These are phyloP conservation scores for Trichophyton equinum DNA, from an alignment of 2,329 filamentous ascomycete genomes.

Conservation along the genomic window DNA sequence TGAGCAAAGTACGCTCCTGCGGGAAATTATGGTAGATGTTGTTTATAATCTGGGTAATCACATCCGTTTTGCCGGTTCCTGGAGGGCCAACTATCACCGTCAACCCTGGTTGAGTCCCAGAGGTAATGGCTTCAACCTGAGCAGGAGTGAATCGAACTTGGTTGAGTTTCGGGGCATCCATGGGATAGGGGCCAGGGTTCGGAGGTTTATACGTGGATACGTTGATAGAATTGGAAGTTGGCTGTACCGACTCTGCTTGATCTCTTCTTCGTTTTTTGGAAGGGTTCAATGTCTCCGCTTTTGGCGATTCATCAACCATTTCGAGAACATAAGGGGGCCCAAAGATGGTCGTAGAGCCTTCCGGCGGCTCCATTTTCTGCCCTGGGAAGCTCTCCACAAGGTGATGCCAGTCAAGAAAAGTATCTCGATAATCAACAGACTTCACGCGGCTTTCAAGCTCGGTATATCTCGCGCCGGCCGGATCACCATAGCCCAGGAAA, in stretches of 20 bases:
- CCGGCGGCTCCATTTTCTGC: slow-evolving; percentile 67
- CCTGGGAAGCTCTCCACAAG: slow-evolving; percentile 80
- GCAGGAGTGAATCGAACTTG: slow-evolving; percentile 76
- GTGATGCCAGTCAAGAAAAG: slow-evolving; percentile 92
- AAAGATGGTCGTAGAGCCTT: slow-evolving; percentile 59
- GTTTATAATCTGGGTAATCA: slow-evolving; percentile 95
- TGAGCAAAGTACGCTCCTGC: slow-evolving; percentile 73
- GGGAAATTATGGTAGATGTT: slow-evolving; percentile 99
- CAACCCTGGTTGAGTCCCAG: slow-evolving; percentile 84
- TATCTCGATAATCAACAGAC: slow-evolving; percentile 81
- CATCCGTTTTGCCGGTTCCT: slow-evolving; percentile 97
- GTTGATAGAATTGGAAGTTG: slow-evolving; percentile 54
- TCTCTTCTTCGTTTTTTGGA: slow-evolving; percentile 83
- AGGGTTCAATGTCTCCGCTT: slow-evolving; percentile 44
- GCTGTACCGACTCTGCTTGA: slow-evolving; percentile 52
- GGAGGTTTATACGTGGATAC: slow-evolving; percentile 83
- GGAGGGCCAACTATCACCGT: slow-evolving; percentile 91
- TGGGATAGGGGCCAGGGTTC: slow-evolving; percentile 79
- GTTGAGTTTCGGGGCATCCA: slow-evolving; percentile 72
- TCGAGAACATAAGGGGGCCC: slow-evolving; percentile 80
- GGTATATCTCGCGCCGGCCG: slow-evolving; percentile 73
- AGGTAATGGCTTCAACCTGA: slow-evolving; percentile 85
- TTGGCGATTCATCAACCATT: slow-evolving; percentile 42
- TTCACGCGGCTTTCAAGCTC: slow-evolving; percentile 65
- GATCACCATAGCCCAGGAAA: slow-evolving; percentile 94